Base-by-base conservation (phyloP, 1,139 yeast species). In the Scheffersomyces segobiensis region DNA sequence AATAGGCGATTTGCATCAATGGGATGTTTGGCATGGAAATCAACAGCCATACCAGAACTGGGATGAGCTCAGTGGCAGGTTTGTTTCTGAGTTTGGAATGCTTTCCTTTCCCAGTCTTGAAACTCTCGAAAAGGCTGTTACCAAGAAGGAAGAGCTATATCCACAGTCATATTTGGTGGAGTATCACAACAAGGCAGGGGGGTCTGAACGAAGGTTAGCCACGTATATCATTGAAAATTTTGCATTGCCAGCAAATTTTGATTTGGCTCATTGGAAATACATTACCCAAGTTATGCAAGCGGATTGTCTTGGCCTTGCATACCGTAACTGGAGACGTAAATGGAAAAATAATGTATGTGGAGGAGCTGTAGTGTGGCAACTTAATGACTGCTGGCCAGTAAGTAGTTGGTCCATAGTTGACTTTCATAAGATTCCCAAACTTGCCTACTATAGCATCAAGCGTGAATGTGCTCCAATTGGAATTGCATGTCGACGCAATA, bases 311-410 rank as follows among this genome's bases (percentile, higher is more conserved):
- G 73, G 76, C 5, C 78, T 71, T 62, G 85, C 85, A 3, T 80
- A 77, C 60, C 66, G 80, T 58, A 72, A 74, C 62, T 81, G 85
- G 83, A 71, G 83, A 66, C 63, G 83, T 18, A 68, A 77, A 57
- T 82, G 86, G 86, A 50, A 52, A 3, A 46, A 52, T 14, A 52
- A 46, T 18, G 55, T 26, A 12, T 63, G 66, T 53, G 81, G 81
- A 14, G 84, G 84, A 0, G 77, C 79, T 2, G 64, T 81, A 48
- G 84, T 82, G 10, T 82, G 86, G 86, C 86, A 81, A 65, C 67
- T 79, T 21, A 81, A 82, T 59, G 86, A 82, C 63, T 82, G 85
- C 63, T 81, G 84, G 83, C 85, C 85, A 3, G 80, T 73, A 6
- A 71, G 82, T 3, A 72, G 80, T 22, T 82, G 86, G 86, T 71